Evolutionary conservation across 2,329 filamentous ascomycete genomes (phyloP).

Genomic region (Ophiosphaerella korrae): DNA sequence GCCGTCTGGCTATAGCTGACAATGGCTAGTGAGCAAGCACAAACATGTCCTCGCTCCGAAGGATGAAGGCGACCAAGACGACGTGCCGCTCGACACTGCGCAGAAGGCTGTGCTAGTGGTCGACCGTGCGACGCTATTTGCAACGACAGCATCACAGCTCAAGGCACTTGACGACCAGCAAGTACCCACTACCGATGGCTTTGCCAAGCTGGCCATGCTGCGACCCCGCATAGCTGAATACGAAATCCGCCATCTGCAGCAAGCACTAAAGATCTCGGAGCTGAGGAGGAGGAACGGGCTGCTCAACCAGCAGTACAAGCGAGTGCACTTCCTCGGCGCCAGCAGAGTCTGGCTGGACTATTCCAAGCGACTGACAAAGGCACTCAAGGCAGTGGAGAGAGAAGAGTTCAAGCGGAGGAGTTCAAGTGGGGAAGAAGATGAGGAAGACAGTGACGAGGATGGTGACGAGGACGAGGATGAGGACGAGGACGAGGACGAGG

Average conservation of each 20-base stretch:
- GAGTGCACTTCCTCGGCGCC: conserved; percentile 69
- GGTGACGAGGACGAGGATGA: conserved; percentile 1
- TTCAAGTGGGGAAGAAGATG: conserved; percentile 51
- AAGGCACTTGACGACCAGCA: conserved; percentile 52
- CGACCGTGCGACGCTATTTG: conserved; percentile 51
- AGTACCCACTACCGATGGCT: conserved; percentile 49
- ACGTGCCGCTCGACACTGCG: conserved; percentile 24
- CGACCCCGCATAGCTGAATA: conserved; percentile 66
- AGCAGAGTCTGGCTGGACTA: conserved; percentile 73
- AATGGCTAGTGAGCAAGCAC: conserved; percentile 44
- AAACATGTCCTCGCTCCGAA: conserved; percentile 46
- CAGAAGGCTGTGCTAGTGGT: conserved; percentile 49
- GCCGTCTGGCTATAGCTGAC: conserved; percentile 14
- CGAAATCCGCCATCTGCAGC: conserved; percentile 65
- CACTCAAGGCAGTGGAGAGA: conserved; percentile 69
- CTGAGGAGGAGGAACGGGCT: conserved; percentile 67
- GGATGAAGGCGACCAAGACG: conserved; percentile 15
- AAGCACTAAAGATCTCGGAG: conserved; percentile 66
- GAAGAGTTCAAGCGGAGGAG: conserved; percentile 61
- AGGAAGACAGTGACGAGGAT: conserved; percentile 54
- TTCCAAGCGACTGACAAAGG: conserved; percentile 68
- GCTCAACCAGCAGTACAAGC: conserved; percentile 67
- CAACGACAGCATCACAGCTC: conserved; percentile 50
- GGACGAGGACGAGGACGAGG: conserved; percentile 54
- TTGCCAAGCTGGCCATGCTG: conserved; percentile 62